Conservation (phyloP, 345 rosid genomes). For the Trapa incisa region DNA sequence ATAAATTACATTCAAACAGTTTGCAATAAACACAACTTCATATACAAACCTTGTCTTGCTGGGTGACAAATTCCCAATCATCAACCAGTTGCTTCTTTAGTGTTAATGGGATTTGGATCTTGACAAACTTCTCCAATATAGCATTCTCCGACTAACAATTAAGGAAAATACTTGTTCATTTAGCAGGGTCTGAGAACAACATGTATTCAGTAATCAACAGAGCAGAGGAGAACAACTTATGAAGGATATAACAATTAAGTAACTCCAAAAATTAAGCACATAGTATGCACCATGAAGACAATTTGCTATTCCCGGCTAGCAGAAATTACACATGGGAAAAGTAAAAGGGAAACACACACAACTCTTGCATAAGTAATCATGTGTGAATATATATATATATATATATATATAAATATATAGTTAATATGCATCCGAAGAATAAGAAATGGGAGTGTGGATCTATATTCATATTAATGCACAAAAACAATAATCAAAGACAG, state of each 20-base stretch:
- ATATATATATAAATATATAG: too few species aligned
- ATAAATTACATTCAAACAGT: not conserved
- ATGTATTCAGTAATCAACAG: not conserved
- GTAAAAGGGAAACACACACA: not conserved
- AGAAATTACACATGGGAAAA: not conserved
- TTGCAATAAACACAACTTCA: not conserved
- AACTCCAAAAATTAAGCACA: not conserved
- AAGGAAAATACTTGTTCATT: constrained; percentile 9
- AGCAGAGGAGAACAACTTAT: not conserved
- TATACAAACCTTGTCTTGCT: constrained; percentile 66
- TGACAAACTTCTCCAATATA: constrained; percentile 50
- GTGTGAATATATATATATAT: too few species aligned
- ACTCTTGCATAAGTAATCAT: not conserved
- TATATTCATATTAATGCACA: constrained; percentile 9
- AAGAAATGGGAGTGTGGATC: not conserved
- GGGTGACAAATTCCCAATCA: constrained; percentile 69
- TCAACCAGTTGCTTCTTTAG: constrained; percentile 77
- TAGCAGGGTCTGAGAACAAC: not conserved
- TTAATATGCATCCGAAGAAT: not conserved
- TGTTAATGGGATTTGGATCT: constrained; percentile 73
- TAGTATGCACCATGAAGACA: not conserved
- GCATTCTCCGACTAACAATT: constrained; percentile 36
- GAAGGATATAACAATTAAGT: not conserved
- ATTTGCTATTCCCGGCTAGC: not conserved
- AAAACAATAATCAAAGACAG: not conserved